phyloP scores from a whole-genome alignment of 106 monocot genomes.

The Narthecium ossifragum region DNA sequence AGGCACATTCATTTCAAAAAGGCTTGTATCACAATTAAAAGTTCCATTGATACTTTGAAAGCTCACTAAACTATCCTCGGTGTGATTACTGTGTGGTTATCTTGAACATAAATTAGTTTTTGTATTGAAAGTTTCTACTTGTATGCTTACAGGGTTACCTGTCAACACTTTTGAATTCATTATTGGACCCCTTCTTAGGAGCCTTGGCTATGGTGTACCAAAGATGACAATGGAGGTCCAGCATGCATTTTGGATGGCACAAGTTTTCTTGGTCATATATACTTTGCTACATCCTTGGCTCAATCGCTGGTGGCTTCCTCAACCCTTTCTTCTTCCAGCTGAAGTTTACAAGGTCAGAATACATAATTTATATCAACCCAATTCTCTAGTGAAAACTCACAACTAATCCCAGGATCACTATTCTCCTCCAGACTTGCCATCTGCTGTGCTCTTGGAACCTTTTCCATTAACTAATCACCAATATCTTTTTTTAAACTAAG shows the following conservation, averaged over 20 bases:
- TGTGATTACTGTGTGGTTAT: neutral
- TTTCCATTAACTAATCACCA: no score
- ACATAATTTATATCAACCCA: no score
- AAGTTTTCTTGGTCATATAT: conserved; percentile 46
- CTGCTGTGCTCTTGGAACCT: no score
- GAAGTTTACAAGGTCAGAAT: conserved; percentile 91
- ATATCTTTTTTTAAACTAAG: no score
- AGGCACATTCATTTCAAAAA: no score
- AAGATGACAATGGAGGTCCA: conserved; percentile 47
- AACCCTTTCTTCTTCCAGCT: conserved; percentile 87
- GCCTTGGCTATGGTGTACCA: conserved; percentile 63
- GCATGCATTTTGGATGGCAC: conserved; percentile 43
- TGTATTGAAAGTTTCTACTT: neutral
- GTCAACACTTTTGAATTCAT: conserved; percentile 73
- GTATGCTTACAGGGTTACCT: conserved; percentile 61
- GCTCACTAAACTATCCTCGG: no score
- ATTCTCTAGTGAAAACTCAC: no score
- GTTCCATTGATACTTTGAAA: no score
- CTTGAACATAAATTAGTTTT: no score
- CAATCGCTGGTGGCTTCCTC: conserved; percentile 63
- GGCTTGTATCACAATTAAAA: no score
- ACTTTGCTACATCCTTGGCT: conserved; percentile 77
- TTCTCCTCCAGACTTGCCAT: no score
- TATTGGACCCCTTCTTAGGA: conserved; percentile 51
- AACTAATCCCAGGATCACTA: no score